Conservation (phyloP, 805 yeast species). For the Crinitomyces ghanaensis region DNA sequence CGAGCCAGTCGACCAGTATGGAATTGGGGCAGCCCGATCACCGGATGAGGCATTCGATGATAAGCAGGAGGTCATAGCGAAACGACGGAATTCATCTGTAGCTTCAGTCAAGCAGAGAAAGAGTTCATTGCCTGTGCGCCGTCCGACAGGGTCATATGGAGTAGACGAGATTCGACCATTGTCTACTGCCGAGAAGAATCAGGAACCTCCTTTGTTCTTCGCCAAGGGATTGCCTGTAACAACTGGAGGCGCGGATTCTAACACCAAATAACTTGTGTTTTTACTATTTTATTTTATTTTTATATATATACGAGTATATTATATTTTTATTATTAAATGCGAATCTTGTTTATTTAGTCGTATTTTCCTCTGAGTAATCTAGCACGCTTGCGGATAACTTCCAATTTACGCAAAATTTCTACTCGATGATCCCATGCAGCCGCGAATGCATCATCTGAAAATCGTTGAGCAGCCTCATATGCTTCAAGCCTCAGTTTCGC, state of each 20-base stretch:
- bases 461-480: conserved; percentile 32
- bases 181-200: conserved; percentile 12
- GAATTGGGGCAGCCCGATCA: conserved; percentile 25
- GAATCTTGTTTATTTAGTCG: conserved; percentile 10
- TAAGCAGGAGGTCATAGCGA: conserved; percentile 14
- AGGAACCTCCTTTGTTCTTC: conserved; percentile 20
- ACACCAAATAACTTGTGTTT: not conserved
- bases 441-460: conserved; percentile 51
- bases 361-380: conserved; percentile 12
- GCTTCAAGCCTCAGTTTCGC: conserved; percentile 36
- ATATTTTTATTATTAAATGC: not conserved
- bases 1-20: conserved; percentile 18
- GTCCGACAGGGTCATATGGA: conserved; percentile 27
- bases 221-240: conserved; percentile 25
- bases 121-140: conserved; percentile 17
- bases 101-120: conserved; percentile 12
- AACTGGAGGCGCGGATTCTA: conserved; percentile 18
- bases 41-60: conserved; percentile 19
- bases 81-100: conserved; percentile 21
- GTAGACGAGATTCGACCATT: conserved; percentile 23
- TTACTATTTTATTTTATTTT: not conserved
- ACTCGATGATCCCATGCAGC: conserved; percentile 36
- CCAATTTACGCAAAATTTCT: conserved; percentile 15
- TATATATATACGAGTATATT: not conserved
- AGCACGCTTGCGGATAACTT: conserved; percentile 13